Base-by-base conservation (phyloP, 352 stramenopile species). In the Thalassiosira hispida region DNA sequence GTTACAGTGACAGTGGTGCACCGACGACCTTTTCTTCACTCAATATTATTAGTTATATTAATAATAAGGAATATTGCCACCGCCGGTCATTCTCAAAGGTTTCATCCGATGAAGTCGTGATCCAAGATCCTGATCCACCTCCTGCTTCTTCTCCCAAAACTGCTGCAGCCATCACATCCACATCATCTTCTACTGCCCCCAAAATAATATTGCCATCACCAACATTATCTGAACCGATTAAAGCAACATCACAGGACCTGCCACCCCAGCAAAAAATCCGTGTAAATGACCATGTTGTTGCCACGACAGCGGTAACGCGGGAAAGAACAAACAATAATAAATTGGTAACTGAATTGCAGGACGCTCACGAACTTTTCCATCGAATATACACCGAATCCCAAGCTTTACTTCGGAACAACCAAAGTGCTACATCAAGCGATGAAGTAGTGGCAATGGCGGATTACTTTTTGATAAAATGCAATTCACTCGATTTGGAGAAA, bases 391-490 rank as follows among this genome's bases (percentile, higher is more conserved):
- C 46, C 6, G 62, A 80, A 11, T 60, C 44, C 23, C 22, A 68
- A 51, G 47, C 63, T 42, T 16, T 73, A 6, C 62, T 80, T 12
- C 23, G 16, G 0, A 72, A 72, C 12, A 72, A 66, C 35, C 27
- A 29, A 31, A 51, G 47, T 59, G 46, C 23, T 16, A 66, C 70
- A 0, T 66, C 59, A 31, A 31, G 46, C n/a, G 62, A 72, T 18
- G 60, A 77, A 33, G 44, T 77, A 12, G 35, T 69, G 35, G 44
- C 38, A 9, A 52, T 22, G 55, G 65, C 59, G 9, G 65, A 82
- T 72, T 35, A 73, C 51, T 68, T 82, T 33, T 47, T 72, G 38
- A 52, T 70, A 7, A 64, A 73, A 25, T 23, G 76, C 2, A 68
- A 72, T 69, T 63, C 40, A 42, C 12, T 59, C 6, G 59, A 75